Percentiles rank a stretch among this genome's conserved stretches.
Evolutionary conservation across 352 stramenopile species (phyloP).

Genomic region (Plasmopara halstedii): DNA sequence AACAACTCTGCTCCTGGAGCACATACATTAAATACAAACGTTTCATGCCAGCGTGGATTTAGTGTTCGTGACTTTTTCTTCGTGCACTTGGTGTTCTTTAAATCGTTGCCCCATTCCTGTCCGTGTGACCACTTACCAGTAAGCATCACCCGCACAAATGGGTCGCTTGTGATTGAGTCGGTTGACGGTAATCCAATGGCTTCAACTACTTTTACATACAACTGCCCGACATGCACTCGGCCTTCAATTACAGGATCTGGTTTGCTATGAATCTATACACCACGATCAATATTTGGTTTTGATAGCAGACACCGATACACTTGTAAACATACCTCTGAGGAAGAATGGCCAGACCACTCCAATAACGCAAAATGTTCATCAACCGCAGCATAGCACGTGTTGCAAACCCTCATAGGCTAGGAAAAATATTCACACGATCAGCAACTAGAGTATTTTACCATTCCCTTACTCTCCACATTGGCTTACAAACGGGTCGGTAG

Average conservation of each 20-base stretch:
- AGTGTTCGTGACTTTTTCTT: constrained; percentile 84
- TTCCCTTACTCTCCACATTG: background rate
- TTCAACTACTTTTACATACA: constrained; percentile 84
- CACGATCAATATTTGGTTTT: background rate
- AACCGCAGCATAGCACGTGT: constrained; percentile 75
- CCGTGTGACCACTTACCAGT: constrained; percentile 82
- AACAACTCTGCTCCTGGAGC: constrained; percentile 72
- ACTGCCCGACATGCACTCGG: constrained; percentile 73
- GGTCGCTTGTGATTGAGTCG: constrained; percentile 84
- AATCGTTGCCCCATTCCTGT: constrained; percentile 75
- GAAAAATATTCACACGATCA: constrained; percentile 8
- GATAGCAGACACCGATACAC: background rate
- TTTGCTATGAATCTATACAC: constrained; percentile 46
- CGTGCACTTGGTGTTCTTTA: constrained; percentile 76
- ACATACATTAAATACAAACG: constrained; percentile 84
- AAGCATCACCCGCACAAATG: constrained; percentile 78
- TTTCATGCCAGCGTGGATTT: constrained; percentile 83
- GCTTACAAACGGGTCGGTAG: constrained; percentile 74
- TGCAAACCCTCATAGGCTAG: constrained; percentile 82
- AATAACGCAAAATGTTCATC: constrained; percentile 80
- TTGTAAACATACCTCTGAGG: constrained; percentile 37
- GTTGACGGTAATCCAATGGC: constrained; percentile 77
- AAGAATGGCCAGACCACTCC: constrained; percentile 75
- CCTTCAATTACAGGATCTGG: constrained; percentile 74
- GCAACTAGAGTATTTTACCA: background rate